phyloP scores from a whole-genome alignment of 176 grass and related monocot species.

The Eremochloa ophiuroides region DNA sequence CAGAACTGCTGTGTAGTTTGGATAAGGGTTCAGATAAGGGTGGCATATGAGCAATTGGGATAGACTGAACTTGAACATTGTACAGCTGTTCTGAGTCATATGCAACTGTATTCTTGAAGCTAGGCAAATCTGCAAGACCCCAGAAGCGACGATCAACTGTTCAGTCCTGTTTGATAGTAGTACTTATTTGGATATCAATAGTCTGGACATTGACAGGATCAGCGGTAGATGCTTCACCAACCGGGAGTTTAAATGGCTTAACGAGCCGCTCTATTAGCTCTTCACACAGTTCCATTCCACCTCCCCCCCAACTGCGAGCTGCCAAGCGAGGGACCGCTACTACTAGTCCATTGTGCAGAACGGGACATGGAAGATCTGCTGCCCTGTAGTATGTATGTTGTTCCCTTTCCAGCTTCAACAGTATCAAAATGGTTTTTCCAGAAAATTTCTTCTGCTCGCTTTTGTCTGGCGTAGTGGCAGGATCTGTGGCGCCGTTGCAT shows the following conservation, averaged over 20 bases:
- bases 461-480: constrained; percentile 5
- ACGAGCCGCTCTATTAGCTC: background rate
- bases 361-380: constrained; percentile 25
- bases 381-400: too few relatives aligned
- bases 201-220: constrained; percentile 5
- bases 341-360: background rate
- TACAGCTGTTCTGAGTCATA: background rate
- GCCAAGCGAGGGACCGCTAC: background rate
- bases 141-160: background rate
- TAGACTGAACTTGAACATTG: background rate
- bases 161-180: background rate
- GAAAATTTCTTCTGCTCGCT: constrained; percentile 5
- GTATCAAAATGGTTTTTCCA: background rate
- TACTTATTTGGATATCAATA: background rate
- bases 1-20: background rate
- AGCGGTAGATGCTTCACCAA: constrained; percentile 26
- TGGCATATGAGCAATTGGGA: too few relatives aligned
- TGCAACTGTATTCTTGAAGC: constrained; percentile 2
- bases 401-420: background rate
- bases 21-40: too few relatives aligned
- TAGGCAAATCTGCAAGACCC: background rate
- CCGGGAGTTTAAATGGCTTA: constrained; percentile 17
- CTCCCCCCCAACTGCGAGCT: background rate
- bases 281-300: too few relatives aligned
- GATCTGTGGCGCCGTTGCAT: background rate